Conservation (phyloP, 352 stramenopile species). For the Globisporangium lucens region DNA sequence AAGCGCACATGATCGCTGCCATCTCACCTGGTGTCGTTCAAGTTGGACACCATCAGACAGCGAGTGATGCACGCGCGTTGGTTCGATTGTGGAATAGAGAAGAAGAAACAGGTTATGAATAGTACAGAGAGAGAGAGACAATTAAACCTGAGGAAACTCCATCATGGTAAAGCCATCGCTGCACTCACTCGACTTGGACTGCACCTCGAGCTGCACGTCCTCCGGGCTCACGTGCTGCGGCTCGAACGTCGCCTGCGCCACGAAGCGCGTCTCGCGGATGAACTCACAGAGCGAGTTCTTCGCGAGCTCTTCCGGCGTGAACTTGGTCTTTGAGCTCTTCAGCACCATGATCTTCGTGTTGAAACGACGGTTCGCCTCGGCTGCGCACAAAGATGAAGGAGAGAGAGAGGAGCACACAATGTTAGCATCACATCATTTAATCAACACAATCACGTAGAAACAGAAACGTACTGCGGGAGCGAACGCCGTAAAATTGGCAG, state of each 20-base stretch:
- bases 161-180: slow-evolving; percentile 78
- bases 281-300: slow-evolving; percentile 76
- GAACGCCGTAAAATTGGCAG: slow-evolving; percentile 86
- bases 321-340: slow-evolving; percentile 54
- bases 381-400: slow-evolving; percentile 21
- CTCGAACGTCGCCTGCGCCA: not conserved
- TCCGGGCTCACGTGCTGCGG: slow-evolving; percentile 18
- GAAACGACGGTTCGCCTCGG: slow-evolving; percentile 59
- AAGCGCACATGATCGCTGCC: slow-evolving; percentile 2
- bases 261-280: slow-evolving; percentile 66
- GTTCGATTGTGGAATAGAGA: not conserved
- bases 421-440: not conserved
- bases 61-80: not conserved
- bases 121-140: slow-evolving; percentile 11
- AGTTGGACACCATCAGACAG: not conserved
- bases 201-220: slow-evolving; percentile 46
- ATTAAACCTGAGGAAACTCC: slow-evolving; percentile 63
- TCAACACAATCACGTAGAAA: not conserved
- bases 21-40: not conserved
- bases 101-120: not conserved
- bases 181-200: slow-evolving; percentile 77
- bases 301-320: slow-evolving; percentile 38
- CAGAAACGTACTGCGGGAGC: slow-evolving; percentile 68
- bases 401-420: not conserved
- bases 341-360: slow-evolving; percentile 85